These are phyloP conservation scores for Penicillium corylophilum DNA, from an alignment of 2,329 filamentous ascomycete species.

Conservation along the genomic window DNA sequence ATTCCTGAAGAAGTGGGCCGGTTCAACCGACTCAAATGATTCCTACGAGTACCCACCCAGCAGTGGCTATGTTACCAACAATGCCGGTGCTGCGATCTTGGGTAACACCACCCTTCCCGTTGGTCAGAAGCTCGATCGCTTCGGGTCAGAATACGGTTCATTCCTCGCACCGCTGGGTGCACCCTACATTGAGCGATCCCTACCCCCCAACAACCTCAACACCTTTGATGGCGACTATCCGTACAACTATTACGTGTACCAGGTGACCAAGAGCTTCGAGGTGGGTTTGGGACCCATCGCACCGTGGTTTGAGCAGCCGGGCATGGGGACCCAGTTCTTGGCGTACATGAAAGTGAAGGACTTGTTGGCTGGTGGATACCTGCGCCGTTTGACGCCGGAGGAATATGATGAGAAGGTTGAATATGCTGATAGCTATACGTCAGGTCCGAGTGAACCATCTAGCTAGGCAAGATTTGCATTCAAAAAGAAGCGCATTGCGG, in stretches of 20 bases:
- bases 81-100: slow-evolving; percentile 37
- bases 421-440: slow-evolving; percentile 21
- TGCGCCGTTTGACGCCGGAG: slow-evolving; percentile 25
- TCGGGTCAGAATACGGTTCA: slow-evolving; percentile 47
- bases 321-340: slow-evolving; percentile 44
- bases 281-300: slow-evolving; percentile 49
- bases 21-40: background rate
- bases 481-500: too few species aligned
- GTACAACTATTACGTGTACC: slow-evolving; percentile 53
- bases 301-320: slow-evolving; percentile 53
- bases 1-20: slow-evolving; percentile 33
- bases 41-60: slow-evolving; percentile 40
- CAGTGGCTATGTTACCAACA: slow-evolving; percentile 45
- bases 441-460: background rate
- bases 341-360: slow-evolving; percentile 28
- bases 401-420: slow-evolving; percentile 26
- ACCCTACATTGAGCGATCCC: slow-evolving; percentile 49
- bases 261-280: slow-evolving; percentile 42
- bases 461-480: background rate
- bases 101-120: slow-evolving; percentile 42
- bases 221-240: slow-evolving; percentile 41
- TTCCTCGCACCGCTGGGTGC: slow-evolving; percentile 47
- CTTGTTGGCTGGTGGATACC: slow-evolving; percentile 34
- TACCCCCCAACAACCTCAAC: slow-evolving; percentile 50
- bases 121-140: slow-evolving; percentile 50